These are phyloP conservation scores for Arthrobotrys musiformis DNA, from an alignment of 2,329 filamentous ascomycete genomes.

Conservation along the genomic window DNA sequence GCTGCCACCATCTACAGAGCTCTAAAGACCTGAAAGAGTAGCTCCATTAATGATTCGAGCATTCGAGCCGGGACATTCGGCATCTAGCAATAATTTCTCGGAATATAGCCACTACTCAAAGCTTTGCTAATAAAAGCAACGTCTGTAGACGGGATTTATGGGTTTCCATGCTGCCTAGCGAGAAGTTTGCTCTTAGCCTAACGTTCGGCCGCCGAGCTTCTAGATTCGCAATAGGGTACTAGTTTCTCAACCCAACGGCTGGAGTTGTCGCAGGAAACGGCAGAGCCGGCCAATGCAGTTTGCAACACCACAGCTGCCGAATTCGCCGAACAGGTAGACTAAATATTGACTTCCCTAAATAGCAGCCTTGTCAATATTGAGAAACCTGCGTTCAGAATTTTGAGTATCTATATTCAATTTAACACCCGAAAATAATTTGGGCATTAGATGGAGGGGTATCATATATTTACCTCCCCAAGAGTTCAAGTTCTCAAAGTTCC, in stretches of 20 bases:
- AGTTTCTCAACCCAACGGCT: neutral
- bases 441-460: no score
- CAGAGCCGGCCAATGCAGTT: neutral
- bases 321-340: neutral
- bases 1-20: no score
- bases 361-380: neutral
- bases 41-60: no score
- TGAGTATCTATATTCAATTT: no score
- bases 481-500: neutral
- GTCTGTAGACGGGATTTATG: slow-evolving; percentile 10
- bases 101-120: no score
- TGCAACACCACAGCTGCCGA: neutral
- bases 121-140: neutral
- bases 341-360: neutral
- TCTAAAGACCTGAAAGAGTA: no score
- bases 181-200: neutral
- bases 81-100: neutral
- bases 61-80: neutral
- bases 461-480: no score
- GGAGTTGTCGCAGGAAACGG: neutral
- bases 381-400: no score
- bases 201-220: neutral
- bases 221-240: neutral
- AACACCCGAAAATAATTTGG: no score
- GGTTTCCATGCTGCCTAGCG: neutral